A percentile compares a stretch with the other conserved stretches of the same genome.
phyloP scores from a whole-genome alignment of 345 rosid genomes.

The Eucalyptus tenuipes region DNA sequence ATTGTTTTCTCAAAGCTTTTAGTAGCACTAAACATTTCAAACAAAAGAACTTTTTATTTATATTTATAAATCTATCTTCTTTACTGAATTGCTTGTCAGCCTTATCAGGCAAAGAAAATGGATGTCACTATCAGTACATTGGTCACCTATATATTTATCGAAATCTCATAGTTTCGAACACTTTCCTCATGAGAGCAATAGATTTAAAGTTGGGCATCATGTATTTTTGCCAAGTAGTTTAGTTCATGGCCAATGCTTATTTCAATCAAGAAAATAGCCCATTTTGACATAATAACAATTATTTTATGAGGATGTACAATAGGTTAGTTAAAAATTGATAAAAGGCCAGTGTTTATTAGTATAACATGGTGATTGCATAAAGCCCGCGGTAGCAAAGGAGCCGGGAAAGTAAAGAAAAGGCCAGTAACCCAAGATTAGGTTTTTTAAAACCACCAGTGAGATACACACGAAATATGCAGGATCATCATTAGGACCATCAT shows the following conservation, averaged over 20 bases:
- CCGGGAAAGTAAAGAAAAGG: no score
- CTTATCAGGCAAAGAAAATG: not conserved
- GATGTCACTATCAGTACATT: not conserved
- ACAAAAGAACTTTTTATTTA: not conserved
- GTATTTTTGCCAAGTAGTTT: not conserved
- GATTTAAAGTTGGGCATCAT: not conserved
- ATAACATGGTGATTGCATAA: not conserved
- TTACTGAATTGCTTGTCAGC: not conserved
- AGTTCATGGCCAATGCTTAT: not conserved
- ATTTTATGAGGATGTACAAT: not conserved
- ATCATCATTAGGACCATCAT: no score
- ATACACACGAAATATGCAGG: no score
- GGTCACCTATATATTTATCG: not conserved
- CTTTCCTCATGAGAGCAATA: not conserved
- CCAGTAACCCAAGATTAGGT: no score
- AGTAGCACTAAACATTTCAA: not conserved
- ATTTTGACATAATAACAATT: not conserved
- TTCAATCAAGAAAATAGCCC: not conserved
- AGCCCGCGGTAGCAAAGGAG: no score
- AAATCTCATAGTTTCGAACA: not conserved
- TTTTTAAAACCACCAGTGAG: no score
- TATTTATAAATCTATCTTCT: not conserved
- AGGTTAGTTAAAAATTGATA: not conserved
- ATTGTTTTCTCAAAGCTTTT: not conserved
- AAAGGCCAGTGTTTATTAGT: not conserved